Evolutionary conservation across 2,329 filamentous ascomycete genomes (phyloP).

Genomic region (Phaeosphaeria sp.): DNA sequence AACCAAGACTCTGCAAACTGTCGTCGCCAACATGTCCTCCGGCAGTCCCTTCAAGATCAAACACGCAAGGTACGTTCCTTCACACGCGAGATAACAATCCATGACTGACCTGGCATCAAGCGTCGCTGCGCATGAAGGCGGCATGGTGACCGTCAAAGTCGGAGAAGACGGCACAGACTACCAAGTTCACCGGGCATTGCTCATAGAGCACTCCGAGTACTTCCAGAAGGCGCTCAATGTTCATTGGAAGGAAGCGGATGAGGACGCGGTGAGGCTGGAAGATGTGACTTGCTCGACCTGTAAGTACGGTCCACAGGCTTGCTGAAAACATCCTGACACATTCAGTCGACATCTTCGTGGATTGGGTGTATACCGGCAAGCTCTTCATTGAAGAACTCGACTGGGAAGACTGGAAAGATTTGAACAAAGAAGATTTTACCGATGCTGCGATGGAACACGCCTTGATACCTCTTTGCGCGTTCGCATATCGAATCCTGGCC

Average conservation of each 20-base stretch:
- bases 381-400: background rate
- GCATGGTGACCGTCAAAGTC: background rate
- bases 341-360: slow-evolving; percentile 17
- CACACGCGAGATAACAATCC: background rate
- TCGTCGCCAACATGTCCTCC: background rate
- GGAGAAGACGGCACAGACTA: slow-evolving; percentile 1
- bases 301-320: background rate
- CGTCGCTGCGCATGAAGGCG: background rate
- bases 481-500: slow-evolving; percentile 10
- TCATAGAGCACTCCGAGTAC: slow-evolving; percentile 22
- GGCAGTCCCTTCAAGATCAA: background rate
- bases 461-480: slow-evolving; percentile 2
- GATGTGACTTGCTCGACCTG: background rate
- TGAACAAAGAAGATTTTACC: background rate
- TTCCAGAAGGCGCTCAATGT: slow-evolving; percentile 20
- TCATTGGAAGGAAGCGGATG: slow-evolving; percentile 18
- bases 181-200: slow-evolving; percentile 15
- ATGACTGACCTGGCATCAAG: background rate
- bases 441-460: background rate
- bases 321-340: background rate
- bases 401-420: background rate
- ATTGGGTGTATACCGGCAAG: slow-evolving; percentile 19
- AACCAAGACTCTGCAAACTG: background rate
- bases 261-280: background rate
- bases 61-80: background rate